A percentile compares a stretch with the other conserved stretches of the same genome.
These are phyloP conservation scores for Hypoxylon sp. DNA, from an alignment of 2,329 filamentous ascomycete species.

Conservation along the genomic window DNA sequence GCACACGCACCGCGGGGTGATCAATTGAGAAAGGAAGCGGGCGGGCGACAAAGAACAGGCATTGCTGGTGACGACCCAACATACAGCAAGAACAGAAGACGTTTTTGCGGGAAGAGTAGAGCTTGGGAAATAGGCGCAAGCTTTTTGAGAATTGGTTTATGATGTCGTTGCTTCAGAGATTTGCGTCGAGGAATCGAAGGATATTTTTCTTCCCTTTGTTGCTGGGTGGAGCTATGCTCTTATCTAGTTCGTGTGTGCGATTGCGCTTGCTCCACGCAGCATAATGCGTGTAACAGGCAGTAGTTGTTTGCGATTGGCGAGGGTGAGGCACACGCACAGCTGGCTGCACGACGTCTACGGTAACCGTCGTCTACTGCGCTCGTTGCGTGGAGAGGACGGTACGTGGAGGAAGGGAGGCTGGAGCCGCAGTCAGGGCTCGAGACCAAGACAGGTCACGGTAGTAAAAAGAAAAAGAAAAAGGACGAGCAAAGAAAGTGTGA, in stretches of 20 bases:
- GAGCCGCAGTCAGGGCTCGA: constrained; percentile 24
- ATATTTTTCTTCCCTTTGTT: constrained; percentile 11
- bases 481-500: constrained; percentile 19
- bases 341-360: neutral
- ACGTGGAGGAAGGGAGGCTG: constrained; percentile 7
- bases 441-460: constrained; percentile 10
- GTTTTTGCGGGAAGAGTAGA: neutral
- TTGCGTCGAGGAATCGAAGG: constrained; percentile 15
- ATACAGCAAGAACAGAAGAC: constrained; percentile 2
- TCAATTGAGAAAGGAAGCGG: constrained; percentile 39
- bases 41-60: constrained; percentile 36
- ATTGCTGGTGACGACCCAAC: constrained; percentile 32
- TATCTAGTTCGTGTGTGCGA: constrained; percentile 19
- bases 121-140: neutral
- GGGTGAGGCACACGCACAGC: constrained; percentile 12
- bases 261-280: constrained; percentile 10
- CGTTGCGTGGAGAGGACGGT: neutral
- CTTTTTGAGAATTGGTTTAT: neutral
- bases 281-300: constrained; percentile 6
- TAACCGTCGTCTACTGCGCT: neutral
- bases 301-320: constrained; percentile 7
- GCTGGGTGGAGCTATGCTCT: constrained; percentile 24
- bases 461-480: constrained; percentile 25
- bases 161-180: neutral
- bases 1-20: constrained; percentile 24